Evolutionary conservation across 225 moss, liverwort and hornwort genomes (phyloP), one percentile per base, ranked within the genome.

Genomic region (Sphagnum tenellum): DNA sequence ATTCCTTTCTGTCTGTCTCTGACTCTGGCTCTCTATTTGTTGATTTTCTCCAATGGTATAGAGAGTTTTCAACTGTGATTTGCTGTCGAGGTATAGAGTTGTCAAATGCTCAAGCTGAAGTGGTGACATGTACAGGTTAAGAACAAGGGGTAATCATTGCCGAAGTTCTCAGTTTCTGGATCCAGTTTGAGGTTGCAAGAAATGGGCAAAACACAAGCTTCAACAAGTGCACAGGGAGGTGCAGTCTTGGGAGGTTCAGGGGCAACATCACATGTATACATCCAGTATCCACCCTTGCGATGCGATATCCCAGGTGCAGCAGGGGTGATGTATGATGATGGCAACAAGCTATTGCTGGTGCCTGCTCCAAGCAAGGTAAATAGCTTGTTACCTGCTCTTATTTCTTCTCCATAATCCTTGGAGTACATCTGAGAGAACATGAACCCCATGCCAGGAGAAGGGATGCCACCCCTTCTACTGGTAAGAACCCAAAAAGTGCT

Each of bases 251-350:
- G 82, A 69, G 74, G 80, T 11, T 74, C 69, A 5, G 91, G 91
- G 44, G 86, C 89, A 10, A 83, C 88, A 75, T 88, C 91, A 48
- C 94, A 95, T 77, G 94, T 84, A 47, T 95, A 89, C 76, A 79
- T 95, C 48, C 86, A 95, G 65, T 84, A 81, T 71, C 94, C 94
- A 55, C 94, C 94, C 63, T 73, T 88, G 70, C 84, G 86, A 59
- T 91, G 89, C 67, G 86, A 86, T 57, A 79, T 79, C 54, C 84
- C 91, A 46, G 89, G 89, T 72, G 84, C 94, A 70, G 89, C 91
- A 52, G 88, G 91, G 70, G 82, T 95, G 67, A 89, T 86, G 86
- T 95, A 88, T 62, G 94, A 95, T 70, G 94, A 95, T 80, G 94
- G 89, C 64, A 92, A 81, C 61, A 91, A 88, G 74, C 84, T 95